A percentile compares a stretch with the other conserved stretches of the same genome.
phyloP scores from a whole-genome alignment of 257 asterid species.

The Petrea volubilis region DNA sequence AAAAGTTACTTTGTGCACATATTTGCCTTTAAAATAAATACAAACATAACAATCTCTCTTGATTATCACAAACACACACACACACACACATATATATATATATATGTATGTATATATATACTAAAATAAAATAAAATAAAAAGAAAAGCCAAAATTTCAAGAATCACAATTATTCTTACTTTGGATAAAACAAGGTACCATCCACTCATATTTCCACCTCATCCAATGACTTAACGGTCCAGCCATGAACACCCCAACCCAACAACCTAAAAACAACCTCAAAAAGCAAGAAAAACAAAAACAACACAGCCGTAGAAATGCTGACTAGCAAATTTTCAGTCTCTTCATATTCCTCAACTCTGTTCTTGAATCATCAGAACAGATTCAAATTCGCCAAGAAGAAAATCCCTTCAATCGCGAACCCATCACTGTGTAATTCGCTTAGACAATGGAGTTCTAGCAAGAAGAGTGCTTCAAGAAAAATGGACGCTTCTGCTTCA shows the following conservation, averaged over 20 bases:
- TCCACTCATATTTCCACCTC: constrained; percentile 50
- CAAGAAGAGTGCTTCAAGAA: constrained; percentile 37
- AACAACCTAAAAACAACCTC: constrained; percentile 18
- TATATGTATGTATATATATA: no score
- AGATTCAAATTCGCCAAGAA: constrained; percentile 35
- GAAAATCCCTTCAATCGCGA: constrained; percentile 34
- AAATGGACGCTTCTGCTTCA: constrained; percentile 45
- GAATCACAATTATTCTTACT: constrained; percentile 18
- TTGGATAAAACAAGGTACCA: constrained; percentile 28
- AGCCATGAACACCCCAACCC: constrained; percentile 11
- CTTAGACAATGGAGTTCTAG: constrained; percentile 49
- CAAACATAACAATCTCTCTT: no score
- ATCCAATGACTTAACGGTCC: constrained; percentile 34
- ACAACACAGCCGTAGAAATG: constrained; percentile 38
- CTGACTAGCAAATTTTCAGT: constrained; percentile 46
- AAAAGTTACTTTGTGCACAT: no score
- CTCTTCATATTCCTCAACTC: constrained; percentile 45
- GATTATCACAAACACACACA: no score
- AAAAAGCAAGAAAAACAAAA: neutral
- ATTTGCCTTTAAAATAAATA: no score
- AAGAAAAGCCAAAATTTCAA: neutral
- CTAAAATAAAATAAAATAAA: neutral
- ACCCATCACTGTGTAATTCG: constrained; percentile 44
- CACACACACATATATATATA: no score
- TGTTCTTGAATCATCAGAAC: constrained; percentile 38